These are phyloP conservation scores for Vanrija pseudolonga DNA, from an alignment of 1,284 basidiomycete species.

Conservation along the genomic window DNA sequence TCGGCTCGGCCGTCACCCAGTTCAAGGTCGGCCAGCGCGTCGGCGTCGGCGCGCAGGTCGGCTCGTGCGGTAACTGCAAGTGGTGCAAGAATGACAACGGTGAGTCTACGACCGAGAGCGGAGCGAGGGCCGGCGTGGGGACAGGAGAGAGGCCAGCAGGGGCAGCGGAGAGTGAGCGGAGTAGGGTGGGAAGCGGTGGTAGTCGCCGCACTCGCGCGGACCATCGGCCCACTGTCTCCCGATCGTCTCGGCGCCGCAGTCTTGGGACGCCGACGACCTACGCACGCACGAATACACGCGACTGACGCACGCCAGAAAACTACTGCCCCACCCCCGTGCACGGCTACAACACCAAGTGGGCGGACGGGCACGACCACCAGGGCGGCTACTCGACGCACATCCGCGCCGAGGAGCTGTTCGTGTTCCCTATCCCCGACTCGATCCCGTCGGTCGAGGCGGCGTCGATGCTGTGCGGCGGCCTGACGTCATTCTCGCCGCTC, in stretches of 20 bases:
- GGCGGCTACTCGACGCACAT: slow-evolving; percentile 64
- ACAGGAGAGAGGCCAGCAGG: background rate
- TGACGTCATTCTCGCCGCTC: slow-evolving; percentile 65
- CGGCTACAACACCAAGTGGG: slow-evolving; percentile 51
- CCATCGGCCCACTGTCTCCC: background rate
- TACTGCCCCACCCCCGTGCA: slow-evolving; percentile 49
- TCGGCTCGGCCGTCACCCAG: slow-evolving; percentile 48
- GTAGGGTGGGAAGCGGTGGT: too few species aligned
- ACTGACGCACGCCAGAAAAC: slow-evolving; percentile 37
- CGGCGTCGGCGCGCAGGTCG: slow-evolving; percentile 53
- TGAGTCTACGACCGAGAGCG: slow-evolving; percentile 18
- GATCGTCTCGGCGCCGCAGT: too few species aligned
- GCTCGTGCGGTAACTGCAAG: slow-evolving; percentile 46
- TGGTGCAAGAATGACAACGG: slow-evolving; percentile 47
- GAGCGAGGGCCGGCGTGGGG: background rate
- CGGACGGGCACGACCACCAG: slow-evolving; percentile 56
- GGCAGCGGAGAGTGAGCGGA: too few species aligned
- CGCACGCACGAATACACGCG: background rate
- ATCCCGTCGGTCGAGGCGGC: slow-evolving; percentile 57
- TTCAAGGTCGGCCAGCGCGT: slow-evolving; percentile 52
- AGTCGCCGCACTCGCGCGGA: background rate
- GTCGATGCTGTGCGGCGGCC: slow-evolving; percentile 59
- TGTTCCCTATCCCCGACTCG: slow-evolving; percentile 64
- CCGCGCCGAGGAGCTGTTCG: slow-evolving; percentile 64
- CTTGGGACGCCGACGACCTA: too few species aligned